Evolutionary conservation across 2,329 filamentous ascomycete species (phyloP), one percentile per base, ranked within the genome.

Genomic region (Raffaelea ambrosiae): DNA sequence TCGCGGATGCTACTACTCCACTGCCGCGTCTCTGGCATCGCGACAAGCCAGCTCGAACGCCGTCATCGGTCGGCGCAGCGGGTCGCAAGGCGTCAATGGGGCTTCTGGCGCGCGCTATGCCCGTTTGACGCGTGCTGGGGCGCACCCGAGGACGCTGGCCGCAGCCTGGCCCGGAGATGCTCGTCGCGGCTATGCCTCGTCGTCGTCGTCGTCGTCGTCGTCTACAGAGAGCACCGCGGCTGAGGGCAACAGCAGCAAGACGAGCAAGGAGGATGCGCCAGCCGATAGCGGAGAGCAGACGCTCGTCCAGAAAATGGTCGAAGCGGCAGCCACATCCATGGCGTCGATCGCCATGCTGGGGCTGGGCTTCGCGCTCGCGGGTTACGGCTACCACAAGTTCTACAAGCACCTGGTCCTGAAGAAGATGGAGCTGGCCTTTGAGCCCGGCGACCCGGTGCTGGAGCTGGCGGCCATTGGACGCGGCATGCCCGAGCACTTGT

Each of bases 381-480:
- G 84, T 21, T 91, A 87, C 63, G 73, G 75, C 43, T 94, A 93
- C 61, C 86, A 93, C 63, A 81, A 77, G 58, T 80, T 77, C 61
- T 97, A 98, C 77, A 98, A 98, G 69, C 76, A 83, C 66, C 68
- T 95, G 48, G 88, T 97, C 23, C 71, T 97, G n/a, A 70, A 82
- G 54, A 98, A 98, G 68, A 97, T 98, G 74, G 80, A 86, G 55
- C 84, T 86, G 57, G 93, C 93, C 21, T 98, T 98, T 65, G 76
- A 85, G 49, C 89, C 90, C 1, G 93, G 93, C 11, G 93, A 98
- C 62, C 90, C 89, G 1, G 88, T 91, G 22, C 78, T 91, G 18
- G 90, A 86, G 49, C 70, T 95, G 41, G 88, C 88, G 2, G 84
- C 85, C 22, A 70, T 76, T 51, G 77, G 68, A 55, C 84, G 76